Percentiles rank a stretch among this genome's conserved stretches.
Conservation (phyloP, 345 rosid species). For the Hevea brasiliensis region DNA sequence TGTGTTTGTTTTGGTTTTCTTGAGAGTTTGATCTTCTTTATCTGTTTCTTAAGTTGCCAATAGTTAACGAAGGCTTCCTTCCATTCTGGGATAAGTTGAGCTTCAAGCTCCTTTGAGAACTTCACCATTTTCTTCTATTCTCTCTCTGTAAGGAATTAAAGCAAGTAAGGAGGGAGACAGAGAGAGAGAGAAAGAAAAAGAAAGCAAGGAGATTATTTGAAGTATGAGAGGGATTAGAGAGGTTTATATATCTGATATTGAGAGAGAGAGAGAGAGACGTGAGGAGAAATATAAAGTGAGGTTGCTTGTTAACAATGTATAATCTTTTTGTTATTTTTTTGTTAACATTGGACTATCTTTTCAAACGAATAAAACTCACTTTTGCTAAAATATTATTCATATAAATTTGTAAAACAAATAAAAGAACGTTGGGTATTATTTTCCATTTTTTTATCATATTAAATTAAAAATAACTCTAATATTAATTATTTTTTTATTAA, state of each 20-base stretch:
- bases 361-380: too few species aligned
- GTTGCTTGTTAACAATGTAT: slow-evolving; percentile 29
- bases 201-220: background rate
- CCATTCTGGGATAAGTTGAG: slow-evolving; percentile 98
- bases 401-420: too few species aligned
- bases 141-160: background rate
- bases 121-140: slow-evolving; percentile 71
- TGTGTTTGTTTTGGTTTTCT: slow-evolving; percentile 41
- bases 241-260: slow-evolving; percentile 47
- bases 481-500: too few species aligned
- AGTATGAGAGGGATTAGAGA: slow-evolving; percentile 34
- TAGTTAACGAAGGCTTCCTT: slow-evolving; percentile 92
- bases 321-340: background rate
- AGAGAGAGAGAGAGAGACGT: slow-evolving; percentile 25
- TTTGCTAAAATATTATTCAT: background rate
- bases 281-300: slow-evolving; percentile 5
- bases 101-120: slow-evolving; percentile 94
- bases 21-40: slow-evolving; percentile 73
- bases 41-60: slow-evolving; percentile 79
- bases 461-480: too few species aligned
- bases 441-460: too few species aligned
- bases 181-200: background rate
- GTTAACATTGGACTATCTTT: background rate
- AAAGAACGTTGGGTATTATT: background rate
- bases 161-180: background rate